phyloP scores from a whole-genome alignment of 163 green algal genomes.

The Prototheca cutis region DNA sequence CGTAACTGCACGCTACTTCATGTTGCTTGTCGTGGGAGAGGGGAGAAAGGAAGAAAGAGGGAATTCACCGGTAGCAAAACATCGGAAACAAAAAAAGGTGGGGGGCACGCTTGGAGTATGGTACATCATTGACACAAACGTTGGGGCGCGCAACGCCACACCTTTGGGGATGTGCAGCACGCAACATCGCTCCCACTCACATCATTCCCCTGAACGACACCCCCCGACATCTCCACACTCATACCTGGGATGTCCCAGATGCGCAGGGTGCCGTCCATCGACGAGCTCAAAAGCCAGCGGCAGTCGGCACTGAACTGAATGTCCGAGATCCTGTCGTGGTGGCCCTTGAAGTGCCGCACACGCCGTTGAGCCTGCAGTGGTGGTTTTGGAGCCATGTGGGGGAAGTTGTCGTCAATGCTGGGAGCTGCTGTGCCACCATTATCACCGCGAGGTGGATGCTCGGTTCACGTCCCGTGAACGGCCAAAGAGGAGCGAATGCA shows the following conservation, averaged over 20 bases:
- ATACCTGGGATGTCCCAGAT: constrained; percentile 81
- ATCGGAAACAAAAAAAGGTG: constrained; percentile 11
- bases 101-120: too few species aligned
- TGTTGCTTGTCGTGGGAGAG: too few species aligned
- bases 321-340: constrained; percentile 70
- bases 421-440: too few species aligned
- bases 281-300: constrained; percentile 73
- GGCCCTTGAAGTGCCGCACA: constrained; percentile 66
- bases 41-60: constrained; percentile 1
- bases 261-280: constrained; percentile 76
- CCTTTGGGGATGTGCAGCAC: too few species aligned
- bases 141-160: too few species aligned
- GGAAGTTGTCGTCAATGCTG: too few species aligned
- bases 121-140: too few species aligned
- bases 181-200: background rate
- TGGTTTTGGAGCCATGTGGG: too few species aligned
- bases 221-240: background rate
- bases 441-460: too few species aligned
- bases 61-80: constrained; percentile 1
- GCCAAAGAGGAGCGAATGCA: too few species aligned
- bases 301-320: constrained; percentile 65
- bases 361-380: constrained; percentile 42
- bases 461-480: too few species aligned
- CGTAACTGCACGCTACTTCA: too few species aligned
- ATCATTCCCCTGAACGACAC: background rate